phyloP scores from a whole-genome alignment of 1,139 yeast genomes.

The Diutina sp. region DNA sequence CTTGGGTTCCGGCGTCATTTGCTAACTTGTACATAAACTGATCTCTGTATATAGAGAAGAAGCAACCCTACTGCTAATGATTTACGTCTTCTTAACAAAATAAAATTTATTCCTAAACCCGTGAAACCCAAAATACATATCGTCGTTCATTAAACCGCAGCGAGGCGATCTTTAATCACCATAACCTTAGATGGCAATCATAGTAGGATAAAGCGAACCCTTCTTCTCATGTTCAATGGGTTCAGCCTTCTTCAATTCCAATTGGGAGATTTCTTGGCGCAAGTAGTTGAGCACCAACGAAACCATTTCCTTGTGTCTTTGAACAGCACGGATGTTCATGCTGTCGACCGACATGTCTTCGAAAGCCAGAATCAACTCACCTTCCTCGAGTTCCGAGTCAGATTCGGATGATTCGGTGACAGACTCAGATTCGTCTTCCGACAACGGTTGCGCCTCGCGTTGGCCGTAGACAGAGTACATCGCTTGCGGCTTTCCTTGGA shows the following conservation, averaged over 20 bases:
- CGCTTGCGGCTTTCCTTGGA: background rate
- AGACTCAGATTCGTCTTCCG: slow-evolving; percentile 3
- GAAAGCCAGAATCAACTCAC: slow-evolving; percentile 11
- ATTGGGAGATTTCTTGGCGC: slow-evolving; percentile 9
- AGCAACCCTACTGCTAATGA: background rate
- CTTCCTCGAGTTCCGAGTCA: slow-evolving; percentile 9
- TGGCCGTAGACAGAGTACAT: slow-evolving; percentile 1
- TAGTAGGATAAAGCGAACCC: slow-evolving; percentile 22
- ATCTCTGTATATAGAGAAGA: slow-evolving; percentile 1
- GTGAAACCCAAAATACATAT: background rate
- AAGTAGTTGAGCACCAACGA: slow-evolving; percentile 17
- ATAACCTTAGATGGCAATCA: slow-evolving; percentile 13
- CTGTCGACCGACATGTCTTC: slow-evolving; percentile 11
- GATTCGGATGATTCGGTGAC: slow-evolving; percentile 8
- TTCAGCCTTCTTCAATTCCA: slow-evolving; percentile 3
- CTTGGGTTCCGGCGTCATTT: slow-evolving; percentile 55
- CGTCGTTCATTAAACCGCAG: slow-evolving; percentile 14
- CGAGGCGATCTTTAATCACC: background rate
- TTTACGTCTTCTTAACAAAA: slow-evolving; percentile 1
- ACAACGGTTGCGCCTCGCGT: background rate
- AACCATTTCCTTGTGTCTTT: slow-evolving; percentile 27
- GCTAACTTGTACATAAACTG: slow-evolving; percentile 2
- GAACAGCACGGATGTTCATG: slow-evolving; percentile 14
- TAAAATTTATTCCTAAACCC: slow-evolving; percentile 3
- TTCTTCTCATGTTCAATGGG: slow-evolving; percentile 3